These are phyloP conservation scores for Hyaloscypha hepaticicola DNA, from an alignment of 495 filamentous ascomycete species.

Conservation along the genomic window DNA sequence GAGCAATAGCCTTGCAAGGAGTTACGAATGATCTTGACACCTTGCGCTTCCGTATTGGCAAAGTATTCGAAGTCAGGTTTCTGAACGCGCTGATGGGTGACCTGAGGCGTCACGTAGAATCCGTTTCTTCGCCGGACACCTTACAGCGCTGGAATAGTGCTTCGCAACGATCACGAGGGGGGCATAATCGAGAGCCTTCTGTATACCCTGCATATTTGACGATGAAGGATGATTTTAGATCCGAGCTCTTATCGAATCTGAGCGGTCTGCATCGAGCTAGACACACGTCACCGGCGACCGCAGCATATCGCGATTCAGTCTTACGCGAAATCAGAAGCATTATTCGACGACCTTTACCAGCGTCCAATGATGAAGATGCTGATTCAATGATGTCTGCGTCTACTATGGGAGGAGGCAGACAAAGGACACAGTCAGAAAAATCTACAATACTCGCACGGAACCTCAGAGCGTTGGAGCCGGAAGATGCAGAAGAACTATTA, in stretches of 20 bases:
- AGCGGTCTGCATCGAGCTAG: constrained; percentile 76
- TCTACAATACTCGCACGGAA: constrained; percentile 89
- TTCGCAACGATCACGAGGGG: constrained; percentile 55
- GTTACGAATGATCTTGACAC: constrained; percentile 72
- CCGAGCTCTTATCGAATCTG: constrained; percentile 63
- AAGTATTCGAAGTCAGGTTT: constrained; percentile 80
- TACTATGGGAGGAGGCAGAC: constrained; percentile 67
- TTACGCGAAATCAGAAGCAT: constrained; percentile 83
- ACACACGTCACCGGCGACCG: constrained; percentile 74
- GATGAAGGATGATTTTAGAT: constrained; percentile 64
- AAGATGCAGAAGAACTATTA: constrained; percentile 84
- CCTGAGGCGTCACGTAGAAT: constrained; percentile 76
- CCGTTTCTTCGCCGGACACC: constrained; percentile 68
- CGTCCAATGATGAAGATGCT: constrained; percentile 88
- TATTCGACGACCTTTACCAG: constrained; percentile 82
- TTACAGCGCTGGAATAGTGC: constrained; percentile 70
- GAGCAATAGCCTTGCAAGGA: constrained; percentile 76
- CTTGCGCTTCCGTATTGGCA: constrained; percentile 78
- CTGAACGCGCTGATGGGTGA: constrained; percentile 76
- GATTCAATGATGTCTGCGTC: constrained; percentile 88
- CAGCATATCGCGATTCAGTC: constrained; percentile 83
- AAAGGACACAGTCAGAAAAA: constrained; percentile 80
- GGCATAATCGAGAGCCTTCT: constrained; percentile 63
- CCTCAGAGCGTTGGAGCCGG: constrained; percentile 76
- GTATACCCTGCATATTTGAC: constrained; percentile 72